Percentiles rank a stretch among this genome's conserved stretches.
These are phyloP conservation scores for Elsinoe necatrix DNA, from an alignment of 2,329 filamentous ascomycete species.

Conservation along the genomic window DNA sequence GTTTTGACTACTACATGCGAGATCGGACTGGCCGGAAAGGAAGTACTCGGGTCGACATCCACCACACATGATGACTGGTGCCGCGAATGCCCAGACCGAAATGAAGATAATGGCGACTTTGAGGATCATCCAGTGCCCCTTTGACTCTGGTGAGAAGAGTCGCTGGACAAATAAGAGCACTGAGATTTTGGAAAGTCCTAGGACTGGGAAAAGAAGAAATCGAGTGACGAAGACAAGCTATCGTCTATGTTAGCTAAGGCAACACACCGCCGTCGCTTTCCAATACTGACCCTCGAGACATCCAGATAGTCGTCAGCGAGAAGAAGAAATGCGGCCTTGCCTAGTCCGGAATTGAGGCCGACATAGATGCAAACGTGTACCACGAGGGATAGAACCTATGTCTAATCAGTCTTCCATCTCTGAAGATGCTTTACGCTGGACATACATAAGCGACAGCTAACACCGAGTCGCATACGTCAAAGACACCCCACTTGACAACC, in stretches of 20 bases:
- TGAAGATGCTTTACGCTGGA: not conserved
- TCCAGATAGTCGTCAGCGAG: not conserved
- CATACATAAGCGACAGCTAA: conserved; percentile 11
- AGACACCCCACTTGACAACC: conserved; percentile 13
- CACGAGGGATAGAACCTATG: conserved; percentile 1
- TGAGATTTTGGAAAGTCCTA: conserved; percentile 11
- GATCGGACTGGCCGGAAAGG: not conserved
- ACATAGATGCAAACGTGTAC: conserved; percentile 14
- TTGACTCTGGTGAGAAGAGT: conserved; percentile 14
- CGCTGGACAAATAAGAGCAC: conserved; percentile 11
- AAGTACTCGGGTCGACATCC: conserved; percentile 1
- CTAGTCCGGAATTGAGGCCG: conserved; percentile 3
- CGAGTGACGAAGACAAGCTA: conserved; percentile 5
- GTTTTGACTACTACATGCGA: not conserved
- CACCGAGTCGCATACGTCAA: conserved; percentile 6
- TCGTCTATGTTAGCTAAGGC: not conserved
- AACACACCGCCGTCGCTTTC: not conserved
- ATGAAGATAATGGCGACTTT: conserved; percentile 10
- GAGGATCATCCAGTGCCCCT: not conserved
- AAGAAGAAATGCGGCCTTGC: conserved; percentile 4
- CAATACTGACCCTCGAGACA: not conserved
- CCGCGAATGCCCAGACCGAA: not conserved
- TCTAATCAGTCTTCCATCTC: not conserved
- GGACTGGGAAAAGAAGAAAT: conserved; percentile 4
- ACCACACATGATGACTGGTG: not conserved